Evolutionary conservation across 495 filamentous ascomycete genomes (phyloP).

Genomic region (Ascobolus immersus): DNA sequence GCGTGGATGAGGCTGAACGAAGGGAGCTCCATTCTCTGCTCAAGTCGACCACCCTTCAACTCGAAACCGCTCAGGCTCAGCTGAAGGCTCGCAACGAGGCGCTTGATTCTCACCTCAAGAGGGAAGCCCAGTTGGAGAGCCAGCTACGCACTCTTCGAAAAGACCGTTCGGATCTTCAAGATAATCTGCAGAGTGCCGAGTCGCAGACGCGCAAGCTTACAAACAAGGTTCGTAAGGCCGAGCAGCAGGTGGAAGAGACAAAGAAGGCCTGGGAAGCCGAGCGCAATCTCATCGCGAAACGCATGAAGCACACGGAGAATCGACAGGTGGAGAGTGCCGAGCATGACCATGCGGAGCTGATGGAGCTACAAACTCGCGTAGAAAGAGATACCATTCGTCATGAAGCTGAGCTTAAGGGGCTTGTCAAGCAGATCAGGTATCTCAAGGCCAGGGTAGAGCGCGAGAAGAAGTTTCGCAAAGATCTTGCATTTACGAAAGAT

Average conservation of each 20-base stretch:
- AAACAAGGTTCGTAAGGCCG: constrained; percentile 25
- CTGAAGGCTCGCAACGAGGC: constrained; percentile 27
- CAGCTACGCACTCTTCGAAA: constrained; percentile 32
- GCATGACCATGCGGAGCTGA: constrained; percentile 21
- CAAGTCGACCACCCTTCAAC: constrained; percentile 38
- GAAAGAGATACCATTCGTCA: constrained; percentile 37
- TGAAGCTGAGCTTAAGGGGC: constrained; percentile 52
- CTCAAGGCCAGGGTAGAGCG: constrained; percentile 50
- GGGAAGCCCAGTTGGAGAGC: constrained; percentile 29
- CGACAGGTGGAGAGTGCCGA: constrained; percentile 9
- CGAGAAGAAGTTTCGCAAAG: constrained; percentile 52
- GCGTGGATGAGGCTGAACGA: constrained; percentile 24
- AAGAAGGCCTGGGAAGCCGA: constrained; percentile 25
- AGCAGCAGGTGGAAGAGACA: constrained; percentile 24
- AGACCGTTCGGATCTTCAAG: constrained; percentile 27
- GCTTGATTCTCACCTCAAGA: constrained; percentile 16
- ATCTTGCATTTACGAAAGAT: constrained; percentile 56
- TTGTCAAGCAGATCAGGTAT: constrained; percentile 76
- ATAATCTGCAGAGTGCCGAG: constrained; percentile 23
- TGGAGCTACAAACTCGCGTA: constrained; percentile 21
- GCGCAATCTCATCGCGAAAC: constrained; percentile 20
- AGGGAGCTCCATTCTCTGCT: constrained; percentile 39
- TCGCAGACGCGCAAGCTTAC: constrained; percentile 31
- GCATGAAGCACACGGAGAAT: constrained; percentile 21
- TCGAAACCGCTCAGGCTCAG: constrained; percentile 36